These are phyloP conservation scores for Eucalyptus sideroxylon DNA, from an alignment of 345 rosid genomes.

Conservation along the genomic window DNA sequence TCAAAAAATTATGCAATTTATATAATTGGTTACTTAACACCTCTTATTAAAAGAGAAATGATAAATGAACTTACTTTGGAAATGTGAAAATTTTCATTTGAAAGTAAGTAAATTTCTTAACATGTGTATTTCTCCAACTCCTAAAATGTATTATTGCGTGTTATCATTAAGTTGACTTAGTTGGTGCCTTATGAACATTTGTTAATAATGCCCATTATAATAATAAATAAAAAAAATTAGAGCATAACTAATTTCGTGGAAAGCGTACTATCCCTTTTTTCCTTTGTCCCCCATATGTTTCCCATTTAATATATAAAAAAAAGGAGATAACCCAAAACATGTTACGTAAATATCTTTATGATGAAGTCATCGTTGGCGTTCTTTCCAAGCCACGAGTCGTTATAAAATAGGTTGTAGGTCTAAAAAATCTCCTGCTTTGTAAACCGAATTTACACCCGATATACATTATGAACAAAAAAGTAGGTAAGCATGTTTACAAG, in stretches of 20 bases:
- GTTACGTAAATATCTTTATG: not conserved
- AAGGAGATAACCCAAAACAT: not conserved
- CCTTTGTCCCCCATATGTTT: not conserved
- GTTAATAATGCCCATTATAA: not conserved
- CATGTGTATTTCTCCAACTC: not conserved
- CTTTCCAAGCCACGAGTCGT: not conserved
- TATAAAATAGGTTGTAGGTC: not conserved
- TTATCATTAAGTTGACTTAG: not conserved
- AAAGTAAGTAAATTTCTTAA: not conserved
- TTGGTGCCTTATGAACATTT: not conserved
- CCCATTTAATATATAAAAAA: not conserved
- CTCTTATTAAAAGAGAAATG: not conserved
- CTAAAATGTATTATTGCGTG: not conserved
- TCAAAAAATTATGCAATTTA: not conserved
- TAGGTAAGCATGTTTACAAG: not conserved
- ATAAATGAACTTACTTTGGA: not conserved
- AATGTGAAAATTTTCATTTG: not conserved
- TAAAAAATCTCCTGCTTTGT: not conserved
- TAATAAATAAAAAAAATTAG: not conserved
- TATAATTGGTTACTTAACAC: not conserved
- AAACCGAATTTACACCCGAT: not conserved
- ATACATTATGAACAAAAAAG: not conserved
- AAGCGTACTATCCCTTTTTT: not conserved
- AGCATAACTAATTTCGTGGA: not conserved
- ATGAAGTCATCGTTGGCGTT: not conserved